Conservation (phyloP, 2,329 filamentous ascomycete genomes). For the Davidsoniella eucalypti region DNA sequence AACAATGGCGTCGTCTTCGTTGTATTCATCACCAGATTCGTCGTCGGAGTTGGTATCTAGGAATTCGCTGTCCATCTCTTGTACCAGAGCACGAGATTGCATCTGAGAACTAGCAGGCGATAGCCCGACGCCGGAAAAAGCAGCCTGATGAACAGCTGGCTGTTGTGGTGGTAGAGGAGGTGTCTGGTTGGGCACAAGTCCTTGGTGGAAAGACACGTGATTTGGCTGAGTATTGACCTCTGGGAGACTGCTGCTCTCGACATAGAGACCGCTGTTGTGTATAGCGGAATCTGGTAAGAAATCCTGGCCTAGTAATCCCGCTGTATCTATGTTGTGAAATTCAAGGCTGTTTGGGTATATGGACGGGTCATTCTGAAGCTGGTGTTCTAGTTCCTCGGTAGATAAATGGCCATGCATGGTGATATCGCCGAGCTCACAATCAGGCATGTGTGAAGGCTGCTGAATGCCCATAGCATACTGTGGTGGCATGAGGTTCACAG, state of each 20-base stretch:
- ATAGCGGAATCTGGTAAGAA: no score
- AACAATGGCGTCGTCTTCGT: conserved; percentile 19
- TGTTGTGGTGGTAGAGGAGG: background rate
- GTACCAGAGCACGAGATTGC: background rate
- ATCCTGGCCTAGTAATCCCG: no score
- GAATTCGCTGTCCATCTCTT: background rate
- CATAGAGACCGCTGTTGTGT: no score
- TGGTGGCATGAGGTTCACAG: background rate
- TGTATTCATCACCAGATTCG: conserved; percentile 22
- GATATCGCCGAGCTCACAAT: background rate
- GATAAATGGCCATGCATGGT: background rate
- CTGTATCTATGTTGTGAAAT: no score
- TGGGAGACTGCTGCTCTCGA: no score
- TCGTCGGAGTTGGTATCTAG: conserved; percentile 43
- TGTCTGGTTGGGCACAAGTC: background rate
- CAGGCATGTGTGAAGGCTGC: background rate
- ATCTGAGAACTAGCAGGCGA: no score
- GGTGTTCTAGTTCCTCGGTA: background rate
- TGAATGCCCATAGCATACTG: background rate
- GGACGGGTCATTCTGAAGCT: background rate
- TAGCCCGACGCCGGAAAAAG: no score
- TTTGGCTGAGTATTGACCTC: no score
- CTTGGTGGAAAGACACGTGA: no score
- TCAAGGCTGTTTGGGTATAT: no score
- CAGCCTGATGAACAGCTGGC: no score